Evolutionary conservation across 495 filamentous ascomycete species (phyloP), one percentile per base, ranked within the genome.

Genomic region (Penicillium antarcticum): DNA sequence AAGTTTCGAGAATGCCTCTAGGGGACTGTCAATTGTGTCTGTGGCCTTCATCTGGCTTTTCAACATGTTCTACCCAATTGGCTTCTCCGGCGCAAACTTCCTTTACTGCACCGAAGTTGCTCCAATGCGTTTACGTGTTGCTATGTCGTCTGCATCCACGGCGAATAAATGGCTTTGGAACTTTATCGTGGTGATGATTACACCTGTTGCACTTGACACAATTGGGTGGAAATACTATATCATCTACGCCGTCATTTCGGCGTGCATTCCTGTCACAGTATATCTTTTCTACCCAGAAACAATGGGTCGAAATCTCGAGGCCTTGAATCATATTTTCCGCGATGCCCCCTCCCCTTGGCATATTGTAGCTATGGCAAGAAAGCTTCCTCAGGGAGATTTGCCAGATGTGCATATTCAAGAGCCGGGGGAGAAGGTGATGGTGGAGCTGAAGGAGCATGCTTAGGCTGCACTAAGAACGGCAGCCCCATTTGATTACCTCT

Each of bases 221-320:
- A 64, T 73, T 39, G 63, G 62, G 0, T 73, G 62, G 42, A 51
- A 45, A 32, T 65, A 69, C 19, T 75, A 75, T 37, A 68, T 75
- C 40, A 57, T 75, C 10, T 75, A 65, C 38, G 64, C 68, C 5
- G 58, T 70, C 1, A 52, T 75, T n/a, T 60, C 70, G 18, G 55
- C 57, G 11, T 61, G 51, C 19, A 70, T 70, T 42, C 62, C 43
- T 73, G 13, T 80, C 2, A 58, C 69, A 11, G 77, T 86, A 21
- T 86, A 80, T 59, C 79, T 84, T 69, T 83, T 86, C 72, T 87
- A 80, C 61, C 84, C 84, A 0, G 85, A 87, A 63, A 88, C 85
- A 0, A 82, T 78, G 42, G 79, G 78, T 56, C 80, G 84, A 18
- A 81, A 79, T 12, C 71, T 88, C 12, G 85, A 88, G 62, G 78